Percentiles rank a stretch among this genome's conserved stretches.
Evolutionary conservation across 192 early-diverging fungal species (phyloP).

Genomic region (Dimargaris xerosporica): DNA sequence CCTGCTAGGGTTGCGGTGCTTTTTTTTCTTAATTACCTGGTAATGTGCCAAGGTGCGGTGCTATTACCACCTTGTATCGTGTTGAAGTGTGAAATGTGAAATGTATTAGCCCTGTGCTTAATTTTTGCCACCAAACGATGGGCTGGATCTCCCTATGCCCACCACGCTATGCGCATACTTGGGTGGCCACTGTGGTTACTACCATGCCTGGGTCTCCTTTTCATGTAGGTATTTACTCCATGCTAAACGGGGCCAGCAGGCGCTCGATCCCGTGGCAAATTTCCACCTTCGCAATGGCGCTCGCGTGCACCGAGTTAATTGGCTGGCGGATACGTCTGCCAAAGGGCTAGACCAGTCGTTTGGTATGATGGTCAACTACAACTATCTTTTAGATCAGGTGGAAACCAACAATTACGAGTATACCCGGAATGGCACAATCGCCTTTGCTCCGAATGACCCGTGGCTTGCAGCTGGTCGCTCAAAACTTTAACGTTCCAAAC

Average conservation of each 20-base stretch:
- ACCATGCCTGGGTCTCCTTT: too few relatives aligned
- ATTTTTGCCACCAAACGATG: too few relatives aligned
- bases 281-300: constrained; percentile 94
- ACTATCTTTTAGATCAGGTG: constrained; percentile 58
- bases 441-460: constrained; percentile 14
- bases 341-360: constrained; percentile 72
- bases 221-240: constrained; percentile 17
- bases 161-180: too few relatives aligned
- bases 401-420: constrained; percentile 74
- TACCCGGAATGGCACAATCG: constrained; percentile 43
- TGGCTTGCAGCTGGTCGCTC: neutral
- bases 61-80: too few relatives aligned
- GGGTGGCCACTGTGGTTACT: too few relatives aligned
- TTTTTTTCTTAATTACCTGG: too few relatives aligned
- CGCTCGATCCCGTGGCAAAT: constrained; percentile 86
- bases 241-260: constrained; percentile 27
- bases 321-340: constrained; percentile 70
- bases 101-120: too few relatives aligned
- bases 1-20: too few relatives aligned
- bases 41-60: too few relatives aligned
- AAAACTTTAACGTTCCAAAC: neutral
- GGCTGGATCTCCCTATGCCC: too few relatives aligned
- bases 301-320: constrained; percentile 72
- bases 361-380: constrained; percentile 92
- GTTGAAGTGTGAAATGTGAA: too few relatives aligned